phyloP scores from a whole-genome alignment of 805 yeast species.

The Cyberlindnera mycetangii region DNA sequence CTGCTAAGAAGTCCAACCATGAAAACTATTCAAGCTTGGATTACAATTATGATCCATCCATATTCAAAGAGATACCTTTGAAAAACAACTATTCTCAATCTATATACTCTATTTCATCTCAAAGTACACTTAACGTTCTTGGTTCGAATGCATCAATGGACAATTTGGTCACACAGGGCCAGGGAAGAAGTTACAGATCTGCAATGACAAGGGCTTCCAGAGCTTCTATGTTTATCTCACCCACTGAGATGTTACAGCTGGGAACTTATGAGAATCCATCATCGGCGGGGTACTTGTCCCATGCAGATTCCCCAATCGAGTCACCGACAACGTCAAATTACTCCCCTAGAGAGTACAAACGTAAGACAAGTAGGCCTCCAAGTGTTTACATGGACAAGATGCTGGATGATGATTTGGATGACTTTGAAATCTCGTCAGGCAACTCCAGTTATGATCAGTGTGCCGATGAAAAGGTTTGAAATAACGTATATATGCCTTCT shows the following conservation, averaged over 20 bases:
- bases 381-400: conserved; percentile 46
- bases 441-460: conserved; percentile 3
- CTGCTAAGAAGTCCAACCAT: conserved; percentile 22
- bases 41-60: conserved; percentile 24
- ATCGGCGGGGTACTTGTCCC: conserved; percentile 8
- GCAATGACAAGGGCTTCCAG: conserved; percentile 30
- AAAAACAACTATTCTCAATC: conserved; percentile 26
- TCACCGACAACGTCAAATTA: conserved; percentile 9
- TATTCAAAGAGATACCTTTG: conserved; percentile 16
- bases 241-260: conserved; percentile 40
- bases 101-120: conserved; percentile 31
- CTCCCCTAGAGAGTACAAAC: conserved; percentile 4
- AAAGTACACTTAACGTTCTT: conserved; percentile 29
- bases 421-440: conserved; percentile 6
- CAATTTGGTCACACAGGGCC: conserved; percentile 12
- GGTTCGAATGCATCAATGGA: conserved; percentile 20
- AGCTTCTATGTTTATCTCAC: conserved; percentile 50
- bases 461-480: conserved; percentile 22
- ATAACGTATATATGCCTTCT: background rate
- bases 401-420: conserved; percentile 30
- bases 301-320: conserved; percentile 24
- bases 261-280: conserved; percentile 13
- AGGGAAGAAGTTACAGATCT: conserved; percentile 27
- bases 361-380: conserved; percentile 41
- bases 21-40: background rate